phyloP scores from a whole-genome alignment of 768 basidiomycete species.

The Kwoniella sp. region DNA sequence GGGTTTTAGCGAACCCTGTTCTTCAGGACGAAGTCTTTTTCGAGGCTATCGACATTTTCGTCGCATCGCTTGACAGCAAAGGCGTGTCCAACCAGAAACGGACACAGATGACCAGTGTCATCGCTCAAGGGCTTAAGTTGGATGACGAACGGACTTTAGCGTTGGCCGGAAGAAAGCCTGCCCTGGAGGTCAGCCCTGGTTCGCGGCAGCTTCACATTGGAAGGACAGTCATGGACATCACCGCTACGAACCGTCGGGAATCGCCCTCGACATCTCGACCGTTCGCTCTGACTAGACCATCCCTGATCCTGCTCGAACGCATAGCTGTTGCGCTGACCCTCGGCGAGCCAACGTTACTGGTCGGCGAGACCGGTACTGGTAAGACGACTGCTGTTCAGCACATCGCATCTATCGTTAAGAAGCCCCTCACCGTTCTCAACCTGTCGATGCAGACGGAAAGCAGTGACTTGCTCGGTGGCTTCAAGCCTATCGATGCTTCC shows the following conservation, averaged over 20 bases:
- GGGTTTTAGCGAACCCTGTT: conserved; percentile 63
- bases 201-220: conserved; percentile 61
- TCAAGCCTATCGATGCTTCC: conserved; percentile 89
- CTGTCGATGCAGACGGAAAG: conserved; percentile 94
- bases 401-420: conserved; percentile 70
- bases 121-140: conserved; percentile 64
- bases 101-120: conserved; percentile 54
- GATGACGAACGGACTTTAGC: conserved; percentile 71
- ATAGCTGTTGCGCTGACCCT: conserved; percentile 69
- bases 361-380: conserved; percentile 98
- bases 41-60: conserved; percentile 86
- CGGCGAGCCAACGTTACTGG: conserved; percentile 78
- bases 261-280: conserved; percentile 50
- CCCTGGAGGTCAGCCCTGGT: conserved; percentile 59
- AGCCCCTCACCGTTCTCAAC: conserved; percentile 80
- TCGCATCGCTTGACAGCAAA: conserved; percentile 57
- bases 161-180: conserved; percentile 62
- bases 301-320: conserved; percentile 70
- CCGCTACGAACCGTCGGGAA: conserved; percentile 8
- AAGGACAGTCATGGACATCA: conserved; percentile 53
- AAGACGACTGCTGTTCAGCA: conserved; percentile 91
- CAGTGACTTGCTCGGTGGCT: conserved; percentile 87
- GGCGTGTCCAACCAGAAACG: conserved; percentile 22
- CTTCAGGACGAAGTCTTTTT: conserved; percentile 83
- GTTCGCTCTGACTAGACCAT: conserved; percentile 85